phyloP scores from a whole-genome alignment of 148 eudicot species.

The Silene latifolia region DNA sequence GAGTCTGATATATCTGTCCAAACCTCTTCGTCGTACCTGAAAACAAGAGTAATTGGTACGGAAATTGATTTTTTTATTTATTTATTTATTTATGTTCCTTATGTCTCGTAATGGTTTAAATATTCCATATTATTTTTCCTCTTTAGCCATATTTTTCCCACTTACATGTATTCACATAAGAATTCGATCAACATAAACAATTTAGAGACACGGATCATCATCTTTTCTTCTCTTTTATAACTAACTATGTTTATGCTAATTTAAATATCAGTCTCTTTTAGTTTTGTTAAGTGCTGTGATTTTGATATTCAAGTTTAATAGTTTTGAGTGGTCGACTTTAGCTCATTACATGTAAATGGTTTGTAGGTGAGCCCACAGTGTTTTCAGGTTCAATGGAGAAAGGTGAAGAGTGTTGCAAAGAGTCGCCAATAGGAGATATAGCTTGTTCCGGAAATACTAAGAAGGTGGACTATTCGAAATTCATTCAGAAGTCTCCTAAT shows the following conservation, averaged over 20 bases:
- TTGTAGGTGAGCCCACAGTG: constrained; percentile 5
- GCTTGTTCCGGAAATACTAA: background rate
- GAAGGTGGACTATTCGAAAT: background rate
- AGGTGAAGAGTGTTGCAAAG: background rate
- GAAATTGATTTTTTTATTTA: background rate
- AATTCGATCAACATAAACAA: no score
- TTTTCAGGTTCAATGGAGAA: background rate
- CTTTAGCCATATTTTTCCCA: background rate
- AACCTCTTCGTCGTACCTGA: background rate
- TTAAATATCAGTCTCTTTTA: background rate
- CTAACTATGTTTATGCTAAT: background rate
- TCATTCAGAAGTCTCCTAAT: background rate
- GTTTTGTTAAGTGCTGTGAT: background rate
- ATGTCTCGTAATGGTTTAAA: background rate
- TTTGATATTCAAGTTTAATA: background rate
- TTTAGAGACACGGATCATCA: no score
- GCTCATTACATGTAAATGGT: background rate
- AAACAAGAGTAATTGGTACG: constrained; percentile 15
- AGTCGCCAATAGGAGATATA: background rate
- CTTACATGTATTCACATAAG: no score
- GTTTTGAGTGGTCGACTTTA: background rate
- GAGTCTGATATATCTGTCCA: background rate
- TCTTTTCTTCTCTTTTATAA: background rate
- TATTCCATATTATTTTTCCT: background rate
- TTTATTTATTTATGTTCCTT: background rate